These are phyloP conservation scores for Phytophthora multivora DNA, from an alignment of 352 stramenopile species.

Conservation along the genomic window DNA sequence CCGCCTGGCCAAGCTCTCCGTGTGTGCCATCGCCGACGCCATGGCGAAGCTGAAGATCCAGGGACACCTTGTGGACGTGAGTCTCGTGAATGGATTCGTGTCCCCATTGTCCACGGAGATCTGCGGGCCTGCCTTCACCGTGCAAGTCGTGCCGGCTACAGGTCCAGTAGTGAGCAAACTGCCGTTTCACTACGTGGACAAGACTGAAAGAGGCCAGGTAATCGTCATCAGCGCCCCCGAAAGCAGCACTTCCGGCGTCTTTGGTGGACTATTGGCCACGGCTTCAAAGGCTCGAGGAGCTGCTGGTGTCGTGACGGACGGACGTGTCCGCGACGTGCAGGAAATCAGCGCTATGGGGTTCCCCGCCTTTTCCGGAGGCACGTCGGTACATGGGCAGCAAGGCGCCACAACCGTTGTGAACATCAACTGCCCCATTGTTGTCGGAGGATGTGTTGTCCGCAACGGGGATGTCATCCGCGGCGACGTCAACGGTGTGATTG, in stretches of 20 bases:
- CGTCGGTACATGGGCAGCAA: conserved; percentile 77
- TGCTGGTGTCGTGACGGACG: conserved; percentile 73
- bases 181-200: conserved; percentile 82
- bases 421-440: conserved; percentile 67
- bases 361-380: conserved; percentile 69
- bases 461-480: conserved; percentile 76
- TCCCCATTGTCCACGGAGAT: conserved; percentile 70
- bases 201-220: conserved; percentile 72
- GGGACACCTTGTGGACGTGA: conserved; percentile 77
- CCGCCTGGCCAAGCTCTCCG: conserved; percentile 77
- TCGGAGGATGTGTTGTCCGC: conserved; percentile 77
- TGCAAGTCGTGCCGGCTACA: conserved; percentile 76
- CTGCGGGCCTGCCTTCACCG: conserved; percentile 73
- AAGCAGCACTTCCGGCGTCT: conserved; percentile 60
- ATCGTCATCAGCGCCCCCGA: conserved; percentile 77
- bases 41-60: conserved; percentile 81
- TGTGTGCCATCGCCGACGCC: conserved; percentile 80
- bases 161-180: conserved; percentile 32
- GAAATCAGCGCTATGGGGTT: conserved; percentile 74
- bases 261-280: conserved; percentile 73
- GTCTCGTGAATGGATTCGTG: conserved; percentile 66
- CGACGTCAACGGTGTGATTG: conserved; percentile 82
- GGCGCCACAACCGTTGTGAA: conserved; percentile 63
- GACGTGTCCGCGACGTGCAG: conserved; percentile 75
- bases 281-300: conserved; percentile 71